Conservation (phyloP, 768 basidiomycete species). For the Saitozyma podzolica region DNA sequence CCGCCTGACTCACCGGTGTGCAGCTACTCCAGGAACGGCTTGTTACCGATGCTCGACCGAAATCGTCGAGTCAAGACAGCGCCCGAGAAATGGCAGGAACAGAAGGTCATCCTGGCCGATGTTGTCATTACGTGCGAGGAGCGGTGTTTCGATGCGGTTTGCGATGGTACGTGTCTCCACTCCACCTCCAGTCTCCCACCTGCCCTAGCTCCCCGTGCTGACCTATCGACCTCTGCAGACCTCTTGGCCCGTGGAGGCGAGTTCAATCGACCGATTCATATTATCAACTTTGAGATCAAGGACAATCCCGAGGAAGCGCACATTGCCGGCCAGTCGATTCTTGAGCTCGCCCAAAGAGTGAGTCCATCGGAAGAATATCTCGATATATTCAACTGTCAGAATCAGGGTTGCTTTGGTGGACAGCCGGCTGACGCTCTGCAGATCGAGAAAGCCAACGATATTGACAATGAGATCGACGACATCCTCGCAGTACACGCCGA, state of each 20-base stretch:
- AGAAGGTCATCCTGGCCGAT: constrained; percentile 74
- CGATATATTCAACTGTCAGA: constrained; percentile 16
- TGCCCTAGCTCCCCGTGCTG: background rate
- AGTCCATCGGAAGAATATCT: background rate
- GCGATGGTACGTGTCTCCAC: constrained; percentile 70
- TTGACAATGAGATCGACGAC: constrained; percentile 85
- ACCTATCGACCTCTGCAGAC: constrained; percentile 57
- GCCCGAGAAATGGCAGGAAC: constrained; percentile 97
- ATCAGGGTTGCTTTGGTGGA: too few species aligned
- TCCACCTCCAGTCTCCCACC: constrained; percentile 1
- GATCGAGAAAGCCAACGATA: constrained; percentile 82
- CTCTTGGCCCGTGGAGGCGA: constrained; percentile 84
- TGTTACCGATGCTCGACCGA: constrained; percentile 93
- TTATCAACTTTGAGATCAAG: constrained; percentile 97
- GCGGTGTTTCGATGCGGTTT: constrained; percentile 96
- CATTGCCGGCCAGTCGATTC: constrained; percentile 91
- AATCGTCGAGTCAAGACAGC: constrained; percentile 88
- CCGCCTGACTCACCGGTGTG: background rate
- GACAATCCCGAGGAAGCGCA: constrained; percentile 98
- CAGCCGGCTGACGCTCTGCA: constrained; percentile 46
- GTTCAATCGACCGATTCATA: constrained; percentile 86
- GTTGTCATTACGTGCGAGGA: constrained; percentile 99
- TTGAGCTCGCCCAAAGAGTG: constrained; percentile 86
- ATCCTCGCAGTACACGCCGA: constrained; percentile 84
- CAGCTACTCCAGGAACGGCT: constrained; percentile 90